Evolutionary conservation across 306 rosid species (phyloP).

Genomic region (Datisca glomerata): DNA sequence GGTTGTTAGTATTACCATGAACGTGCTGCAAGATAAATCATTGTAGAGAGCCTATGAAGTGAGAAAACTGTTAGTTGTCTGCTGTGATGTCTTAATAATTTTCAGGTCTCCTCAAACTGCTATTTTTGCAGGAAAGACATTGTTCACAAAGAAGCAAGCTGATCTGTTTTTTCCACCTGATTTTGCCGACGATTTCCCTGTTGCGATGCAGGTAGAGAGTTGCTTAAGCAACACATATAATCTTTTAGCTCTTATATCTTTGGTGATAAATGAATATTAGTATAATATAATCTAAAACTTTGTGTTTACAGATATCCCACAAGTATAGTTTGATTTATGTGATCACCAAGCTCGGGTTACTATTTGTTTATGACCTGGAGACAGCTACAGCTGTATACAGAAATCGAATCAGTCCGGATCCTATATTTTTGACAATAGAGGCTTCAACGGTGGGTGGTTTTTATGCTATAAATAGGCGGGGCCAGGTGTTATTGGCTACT

Average conservation of each 20-base stretch:
- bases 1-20: too few species aligned
- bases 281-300: too few species aligned
- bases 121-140: slow-evolving; percentile 66
- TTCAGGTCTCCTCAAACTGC: slow-evolving; percentile 1
- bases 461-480: slow-evolving; percentile 91
- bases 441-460: slow-evolving; percentile 89
- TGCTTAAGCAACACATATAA: too few species aligned
- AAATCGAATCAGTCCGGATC: slow-evolving; percentile 98
- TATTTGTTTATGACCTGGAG: slow-evolving; percentile 96
- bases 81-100: too few species aligned
- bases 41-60: too few species aligned
- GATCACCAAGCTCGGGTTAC: slow-evolving; percentile 97
- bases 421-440: slow-evolving; percentile 93
- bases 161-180: slow-evolving; percentile 99
- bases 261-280: slow-evolving; percentile 6
- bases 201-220: slow-evolving; percentile 85
- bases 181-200: slow-evolving; percentile 98
- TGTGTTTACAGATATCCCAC: slow-evolving; percentile 85
- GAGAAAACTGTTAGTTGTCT: too few species aligned
- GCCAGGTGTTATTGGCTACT: slow-evolving; percentile 96
- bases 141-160: slow-evolving; percentile 93
- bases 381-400: slow-evolving; percentile 96
- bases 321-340: slow-evolving; percentile 89
- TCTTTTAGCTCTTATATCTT: not conserved
- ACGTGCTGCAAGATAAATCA: too few species aligned